Conservation (phyloP, 305 asterid species). For the Striga hermonthica region DNA sequence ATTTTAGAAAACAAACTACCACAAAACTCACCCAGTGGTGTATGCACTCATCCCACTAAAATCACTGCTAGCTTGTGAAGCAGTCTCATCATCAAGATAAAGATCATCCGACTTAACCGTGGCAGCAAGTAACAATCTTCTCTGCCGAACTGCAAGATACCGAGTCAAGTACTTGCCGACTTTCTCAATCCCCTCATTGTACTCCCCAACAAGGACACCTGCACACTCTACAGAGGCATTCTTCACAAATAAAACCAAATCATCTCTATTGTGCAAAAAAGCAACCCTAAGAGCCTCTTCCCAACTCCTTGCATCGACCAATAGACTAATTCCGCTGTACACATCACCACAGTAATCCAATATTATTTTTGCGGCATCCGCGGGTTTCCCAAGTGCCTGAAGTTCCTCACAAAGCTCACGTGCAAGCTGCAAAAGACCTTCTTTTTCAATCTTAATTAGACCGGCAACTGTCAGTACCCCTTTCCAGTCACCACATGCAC, state of each 20-base stretch:
- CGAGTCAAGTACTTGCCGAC: conserved; percentile 88
- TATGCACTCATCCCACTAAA: conserved; percentile 99
- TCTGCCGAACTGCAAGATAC: conserved; percentile 82
- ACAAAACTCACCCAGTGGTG: conserved; percentile 69
- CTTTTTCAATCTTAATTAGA: conserved; percentile 65
- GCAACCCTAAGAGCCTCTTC: conserved; percentile 88
- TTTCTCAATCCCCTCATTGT: conserved; percentile 83
- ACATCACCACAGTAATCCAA: conserved; percentile 83
- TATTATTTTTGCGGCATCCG: conserved; percentile 84
- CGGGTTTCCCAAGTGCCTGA: conserved; percentile 83
- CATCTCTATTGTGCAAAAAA: conserved; percentile 68
- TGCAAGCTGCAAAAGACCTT: conserved; percentile 74
- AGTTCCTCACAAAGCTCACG: conserved; percentile 88
- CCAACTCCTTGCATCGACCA: conserved; percentile 88
- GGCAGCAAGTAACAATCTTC: conserved; percentile 88
- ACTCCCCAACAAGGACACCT: conserved; percentile 56
- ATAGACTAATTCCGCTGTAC: conserved; percentile 51
- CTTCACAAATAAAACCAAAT: conserved; percentile 59
- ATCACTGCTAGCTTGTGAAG: conserved; percentile 90
- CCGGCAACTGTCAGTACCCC: conserved; percentile 87
- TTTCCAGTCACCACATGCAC: conserved; percentile 83
- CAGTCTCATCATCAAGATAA: conserved; percentile 75
- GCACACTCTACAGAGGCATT: conserved; percentile 83
- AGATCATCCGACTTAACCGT: conserved; percentile 67
- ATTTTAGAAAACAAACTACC: conserved; percentile 3